Base-by-base conservation (phyloP, 1,139 yeast genomes). In the Yamadazyma atlantica region DNA sequence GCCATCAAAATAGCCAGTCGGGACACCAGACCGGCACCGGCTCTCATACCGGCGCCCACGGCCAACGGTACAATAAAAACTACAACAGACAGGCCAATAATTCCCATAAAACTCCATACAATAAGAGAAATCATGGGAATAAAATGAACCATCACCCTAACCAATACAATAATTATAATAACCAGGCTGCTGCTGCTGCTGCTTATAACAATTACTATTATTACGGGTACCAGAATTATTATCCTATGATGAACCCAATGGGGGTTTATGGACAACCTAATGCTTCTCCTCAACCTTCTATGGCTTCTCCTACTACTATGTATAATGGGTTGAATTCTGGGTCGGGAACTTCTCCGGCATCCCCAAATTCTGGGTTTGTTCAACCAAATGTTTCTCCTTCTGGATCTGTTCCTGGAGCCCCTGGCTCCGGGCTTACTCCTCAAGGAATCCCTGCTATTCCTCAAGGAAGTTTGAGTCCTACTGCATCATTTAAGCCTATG, bases 211-310 rank as follows among this genome's bases (percentile, higher is more conserved):
- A 40, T 18, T 47, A 51, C 50, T 44, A 47, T 35, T 58, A 55
- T 40, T 53, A 50, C 25, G 55, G 54, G 38, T 55, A 51, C 31
- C 55, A 33, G 34, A 43, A 36, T 39, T 47, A 53, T 23, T 41
- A 41, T 35, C 49, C 41, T 5, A 42, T 45, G 39, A 37, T 49
- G 42, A 45, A 47, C 23, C 34, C 42, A 35, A 35, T 21, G 21
- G 35, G 46, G 41, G 32, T 29, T 21, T 46, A 46, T 37, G 46
- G 51, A 26, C 41, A 46, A 37, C 35, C 42, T 12, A 40, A 46
- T 37, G 33, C 42, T n/a, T 27, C 31, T 17, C 29, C 38, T 18
- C 40, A 37, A 33, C 28, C 38, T 17, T 30, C 31, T 23, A 33
- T 39, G 37, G 24, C 36, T 18, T 35, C 34, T 29, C 44, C 44